Percentiles rank a stretch among this genome's conserved stretches.
phyloP scores from a whole-genome alignment of 2,329 filamentous ascomycete species.

The Aaosphaeria pasadenensis region DNA sequence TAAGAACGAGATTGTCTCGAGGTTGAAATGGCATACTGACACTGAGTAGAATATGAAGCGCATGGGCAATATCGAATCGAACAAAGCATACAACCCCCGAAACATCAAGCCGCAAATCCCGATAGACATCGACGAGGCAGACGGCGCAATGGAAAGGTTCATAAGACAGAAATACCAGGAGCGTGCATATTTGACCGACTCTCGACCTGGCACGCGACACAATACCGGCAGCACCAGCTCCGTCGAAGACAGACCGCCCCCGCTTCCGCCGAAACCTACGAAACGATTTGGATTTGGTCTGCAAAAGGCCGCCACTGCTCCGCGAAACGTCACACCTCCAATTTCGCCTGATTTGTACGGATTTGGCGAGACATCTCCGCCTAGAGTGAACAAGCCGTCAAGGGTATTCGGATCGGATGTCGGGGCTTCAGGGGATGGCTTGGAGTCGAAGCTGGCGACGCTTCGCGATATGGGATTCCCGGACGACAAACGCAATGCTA shows the following conservation, averaged over 20 bases:
- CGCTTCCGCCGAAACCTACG: conserved; percentile 58
- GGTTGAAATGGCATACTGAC: conserved; percentile 9
- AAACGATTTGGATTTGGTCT: conserved; percentile 63
- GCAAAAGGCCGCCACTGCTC: conserved; percentile 69
- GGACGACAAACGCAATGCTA: conserved; percentile 76
- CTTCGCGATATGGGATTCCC: conserved; percentile 89
- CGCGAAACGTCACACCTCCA: conserved; percentile 53
- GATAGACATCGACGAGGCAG: conserved; percentile 86
- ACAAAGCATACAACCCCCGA: conserved; percentile 84
- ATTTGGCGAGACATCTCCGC: conserved; percentile 33
- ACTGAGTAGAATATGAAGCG: conserved; percentile 80
- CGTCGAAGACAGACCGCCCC: conserved; percentile 53
- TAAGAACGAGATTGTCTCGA: conserved; percentile 42
- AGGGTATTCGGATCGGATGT: conserved; percentile 67
- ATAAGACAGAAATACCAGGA: conserved; percentile 92
- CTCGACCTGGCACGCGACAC: conserved; percentile 45
- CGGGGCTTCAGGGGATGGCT: conserved; percentile 52
- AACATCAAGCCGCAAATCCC: conserved; percentile 81
- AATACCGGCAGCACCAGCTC: conserved; percentile 57
- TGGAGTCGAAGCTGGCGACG: conserved; percentile 72
- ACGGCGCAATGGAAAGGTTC: conserved; percentile 91
- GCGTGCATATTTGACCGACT: conserved; percentile 46
- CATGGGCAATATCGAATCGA: conserved; percentile 81
- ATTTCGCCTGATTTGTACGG: conserved; percentile 22
- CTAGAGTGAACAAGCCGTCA: conserved; percentile 61